Evolutionary conservation across 257 asterid species (phyloP), one percentile per base, ranked within the genome.

Genomic region (Nicotiana sylvestris): DNA sequence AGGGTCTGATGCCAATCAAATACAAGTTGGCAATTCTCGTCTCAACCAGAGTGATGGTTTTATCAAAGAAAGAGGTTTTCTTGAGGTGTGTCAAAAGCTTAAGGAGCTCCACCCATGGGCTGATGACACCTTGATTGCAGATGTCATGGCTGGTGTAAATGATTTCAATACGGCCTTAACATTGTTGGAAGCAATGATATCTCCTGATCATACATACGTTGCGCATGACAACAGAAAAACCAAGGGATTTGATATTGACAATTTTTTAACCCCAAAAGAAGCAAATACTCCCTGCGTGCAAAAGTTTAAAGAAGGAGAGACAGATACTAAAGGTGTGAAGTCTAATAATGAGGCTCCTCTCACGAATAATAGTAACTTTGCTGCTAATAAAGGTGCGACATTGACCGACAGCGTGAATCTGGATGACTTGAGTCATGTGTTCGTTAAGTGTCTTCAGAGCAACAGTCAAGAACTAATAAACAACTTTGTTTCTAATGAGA

Each of bases 91-190:
- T 82, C 87, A 86, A 76, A 90, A 88, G 90, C 91, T 93, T 49
- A 85, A 86, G 77, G 30, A 51, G 81, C 85, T 87, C 83, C 90
- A 89, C 66, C 89, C 98, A 12, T 92, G 95, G 96, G 95, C 95
- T 9, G 96, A 90, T 53, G 88, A 85, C 72, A 87, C 90, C 91
- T 87, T 93, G 88, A 88, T 96, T 70, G 85, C 83, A 88, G 99
- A 96, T 91, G 92, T 96, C 78, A 83, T 93, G 88, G 92, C 90
- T 81, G 93, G 90, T 58, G 92, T 91, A 39, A 82, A 90, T 76
- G 86, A 94, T 83, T 53, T 88, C 49, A 76, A 87, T 46, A 85
- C 80, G 87, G 97, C 98, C 25, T 85, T 86, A 67, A 62, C 88
- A 82, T 68, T 91, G 82, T 83, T 92, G 84, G 87, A 87, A 81